Evolutionary conservation across 371 early-diverging fungal species (phyloP).

Genomic region (Mortierella sp.): DNA sequence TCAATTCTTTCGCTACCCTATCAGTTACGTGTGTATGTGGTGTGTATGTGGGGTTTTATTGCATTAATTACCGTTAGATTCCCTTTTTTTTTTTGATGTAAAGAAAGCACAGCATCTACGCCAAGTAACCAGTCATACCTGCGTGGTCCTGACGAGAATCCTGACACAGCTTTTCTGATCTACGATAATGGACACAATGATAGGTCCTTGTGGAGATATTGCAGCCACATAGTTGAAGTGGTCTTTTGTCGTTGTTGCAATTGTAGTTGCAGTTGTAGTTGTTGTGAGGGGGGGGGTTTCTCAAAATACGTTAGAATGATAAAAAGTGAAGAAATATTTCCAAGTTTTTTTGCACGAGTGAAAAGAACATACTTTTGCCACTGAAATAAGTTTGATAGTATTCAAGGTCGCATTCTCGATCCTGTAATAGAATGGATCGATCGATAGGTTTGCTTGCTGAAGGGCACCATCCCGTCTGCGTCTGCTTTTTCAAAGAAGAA

Average conservation of each 20-base stretch:
- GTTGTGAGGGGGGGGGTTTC: not conserved
- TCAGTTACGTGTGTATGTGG: not conserved
- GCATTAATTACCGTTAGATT: not conserved
- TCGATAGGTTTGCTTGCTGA: conserved; percentile 3
- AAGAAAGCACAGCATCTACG: no score
- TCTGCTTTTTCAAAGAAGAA: no score
- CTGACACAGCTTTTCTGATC: conserved; percentile 26
- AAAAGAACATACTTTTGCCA: conserved; percentile 20
- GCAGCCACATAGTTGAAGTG: conserved; percentile 42
- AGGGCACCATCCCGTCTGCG: not conserved
- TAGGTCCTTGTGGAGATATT: conserved; percentile 32
- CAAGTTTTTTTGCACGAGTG: not conserved
- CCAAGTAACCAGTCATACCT: conserved; percentile 12
- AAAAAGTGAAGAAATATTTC: not conserved
- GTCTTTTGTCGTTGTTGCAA: conserved; percentile 7
- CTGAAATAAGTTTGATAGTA: conserved; percentile 35
- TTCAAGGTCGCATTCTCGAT: conserved; percentile 44
- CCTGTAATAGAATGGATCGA: conserved; percentile 34
- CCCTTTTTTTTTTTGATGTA: not conserved
- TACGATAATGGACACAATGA: conserved; percentile 27
- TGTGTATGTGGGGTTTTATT: not conserved
- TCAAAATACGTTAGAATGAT: not conserved
- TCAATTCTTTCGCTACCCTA: conserved; percentile 52
- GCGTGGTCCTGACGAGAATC: conserved; percentile 36
- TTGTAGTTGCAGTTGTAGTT: conserved; percentile 1